These are phyloP conservation scores for Borealophlyctis nickersoniae DNA, from an alignment of 192 early-diverging fungal genomes.

Conservation along the genomic window DNA sequence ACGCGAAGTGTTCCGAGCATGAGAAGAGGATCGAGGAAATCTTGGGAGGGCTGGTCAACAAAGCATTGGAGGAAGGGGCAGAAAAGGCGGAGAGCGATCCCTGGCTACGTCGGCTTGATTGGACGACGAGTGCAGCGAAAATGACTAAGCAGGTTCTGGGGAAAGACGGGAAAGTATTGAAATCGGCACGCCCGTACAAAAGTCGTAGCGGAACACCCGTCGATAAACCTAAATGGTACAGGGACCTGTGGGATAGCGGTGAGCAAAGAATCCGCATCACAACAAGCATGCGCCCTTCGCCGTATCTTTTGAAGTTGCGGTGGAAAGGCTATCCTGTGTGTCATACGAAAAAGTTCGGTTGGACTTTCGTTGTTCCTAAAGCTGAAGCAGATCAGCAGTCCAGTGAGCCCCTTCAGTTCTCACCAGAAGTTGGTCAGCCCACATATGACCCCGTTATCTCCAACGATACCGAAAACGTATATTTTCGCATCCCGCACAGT, in stretches of 20 bases:
- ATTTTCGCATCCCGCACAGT: constrained; percentile 82
- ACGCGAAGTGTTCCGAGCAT: constrained; percentile 50
- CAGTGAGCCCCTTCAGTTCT: constrained; percentile 26
- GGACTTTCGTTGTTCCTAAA: constrained; percentile 76
- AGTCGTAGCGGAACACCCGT: constrained; percentile 38
- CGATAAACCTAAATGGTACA: constrained; percentile 63
- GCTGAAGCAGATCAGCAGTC: background rate
- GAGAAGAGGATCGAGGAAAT: constrained; percentile 51
- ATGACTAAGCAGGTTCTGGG: constrained; percentile 28
- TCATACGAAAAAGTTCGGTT: constrained; percentile 64
- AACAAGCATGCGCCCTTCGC: constrained; percentile 67
- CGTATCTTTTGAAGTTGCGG: constrained; percentile 76
- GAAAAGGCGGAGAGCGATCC: constrained; percentile 50
- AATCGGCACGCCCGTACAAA: constrained; percentile 44
- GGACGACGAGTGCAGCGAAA: constrained; percentile 33
- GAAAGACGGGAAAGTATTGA: constrained; percentile 31
- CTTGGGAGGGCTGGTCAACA: constrained; percentile 43
- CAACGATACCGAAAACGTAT: constrained; percentile 31
- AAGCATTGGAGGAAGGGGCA: constrained; percentile 36
- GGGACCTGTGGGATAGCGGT: constrained; percentile 69
- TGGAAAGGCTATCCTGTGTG: constrained; percentile 83
- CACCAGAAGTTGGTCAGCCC: constrained; percentile 37
- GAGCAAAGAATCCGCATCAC: constrained; percentile 61
- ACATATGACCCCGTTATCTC: constrained; percentile 44
- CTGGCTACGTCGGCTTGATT: constrained; percentile 82